These are phyloP conservation scores for Linderina pennispora DNA, from an alignment of 192 early-diverging fungal species.

Conservation along the genomic window DNA sequence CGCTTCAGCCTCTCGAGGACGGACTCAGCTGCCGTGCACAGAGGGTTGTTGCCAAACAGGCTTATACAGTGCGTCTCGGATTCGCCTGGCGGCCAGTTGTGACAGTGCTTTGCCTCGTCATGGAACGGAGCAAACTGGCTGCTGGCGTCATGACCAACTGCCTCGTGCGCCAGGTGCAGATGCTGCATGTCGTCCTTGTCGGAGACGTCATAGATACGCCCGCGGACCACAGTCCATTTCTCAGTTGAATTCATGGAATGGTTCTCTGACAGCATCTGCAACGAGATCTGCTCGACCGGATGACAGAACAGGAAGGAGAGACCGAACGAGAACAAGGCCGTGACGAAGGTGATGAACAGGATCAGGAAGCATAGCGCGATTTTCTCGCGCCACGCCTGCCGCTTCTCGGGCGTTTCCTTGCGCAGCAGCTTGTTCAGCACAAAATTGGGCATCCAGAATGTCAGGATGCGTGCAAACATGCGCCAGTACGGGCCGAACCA, in stretches of 20 bases:
- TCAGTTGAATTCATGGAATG: conserved; percentile 10
- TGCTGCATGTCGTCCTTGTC: not conserved
- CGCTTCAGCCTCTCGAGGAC: conserved; percentile 20
- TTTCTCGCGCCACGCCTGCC: conserved; percentile 80
- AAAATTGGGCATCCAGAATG: conserved; percentile 61
- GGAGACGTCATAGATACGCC: conserved; percentile 32
- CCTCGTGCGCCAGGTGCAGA: conserved; percentile 4
- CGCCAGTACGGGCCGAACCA: conserved; percentile 52
- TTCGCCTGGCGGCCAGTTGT: conserved; percentile 16
- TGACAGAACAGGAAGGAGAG: conserved; percentile 35
- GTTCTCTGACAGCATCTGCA: conserved; percentile 6
- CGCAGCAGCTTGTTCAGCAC: conserved; percentile 51
- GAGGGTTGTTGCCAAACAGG: conserved; percentile 9
- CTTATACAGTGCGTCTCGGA: conserved; percentile 34
- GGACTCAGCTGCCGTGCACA: conserved; percentile 13
- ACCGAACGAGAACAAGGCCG: conserved; percentile 27
- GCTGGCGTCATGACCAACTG: conserved; percentile 52
- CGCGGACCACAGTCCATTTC: conserved; percentile 19
- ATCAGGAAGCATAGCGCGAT: conserved; percentile 79
- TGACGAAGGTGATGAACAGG: conserved; percentile 26
- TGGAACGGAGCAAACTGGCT: conserved; percentile 34
- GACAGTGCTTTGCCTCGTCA: conserved; percentile 15
- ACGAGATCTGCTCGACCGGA: conserved; percentile 20
- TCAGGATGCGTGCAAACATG: conserved; percentile 54
- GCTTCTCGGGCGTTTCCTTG: conserved; percentile 54